Conservation (phyloP, 1,139 yeast genomes). For the Kodamaea sp. region DNA sequence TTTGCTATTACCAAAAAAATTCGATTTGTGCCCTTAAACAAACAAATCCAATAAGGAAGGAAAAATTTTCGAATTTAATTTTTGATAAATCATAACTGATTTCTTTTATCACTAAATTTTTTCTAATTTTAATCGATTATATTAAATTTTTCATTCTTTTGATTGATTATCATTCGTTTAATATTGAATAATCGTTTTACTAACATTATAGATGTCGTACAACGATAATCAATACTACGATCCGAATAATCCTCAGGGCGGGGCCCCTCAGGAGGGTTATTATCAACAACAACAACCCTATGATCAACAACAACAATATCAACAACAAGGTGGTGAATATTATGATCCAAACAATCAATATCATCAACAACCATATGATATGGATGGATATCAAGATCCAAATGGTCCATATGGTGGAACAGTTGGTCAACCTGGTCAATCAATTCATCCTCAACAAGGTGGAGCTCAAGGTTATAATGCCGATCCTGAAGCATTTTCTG, state of each 20-base stretch:
- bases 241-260: slow-evolving; percentile 36
- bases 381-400: slow-evolving; percentile 45
- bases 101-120: no score
- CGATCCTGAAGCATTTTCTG: slow-evolving; percentile 75
- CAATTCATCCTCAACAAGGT: slow-evolving; percentile 26
- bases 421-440: slow-evolving; percentile 22
- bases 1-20: neutral
- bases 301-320: slow-evolving; percentile 27
- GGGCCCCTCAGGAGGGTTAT: slow-evolving; percentile 40
- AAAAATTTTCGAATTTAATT: neutral
- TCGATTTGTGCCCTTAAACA: neutral
- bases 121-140: neutral
- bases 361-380: slow-evolving; percentile 48
- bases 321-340: slow-evolving; percentile 37
- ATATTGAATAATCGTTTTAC: slow-evolving; percentile 12
- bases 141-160: neutral
- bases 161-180: slow-evolving; percentile 1
- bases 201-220: slow-evolving; percentile 44
- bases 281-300: slow-evolving; percentile 48
- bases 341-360: slow-evolving; percentile 52
- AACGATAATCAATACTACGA: slow-evolving; percentile 50
- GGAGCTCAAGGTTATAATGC: slow-evolving; percentile 48
- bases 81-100: neutral
- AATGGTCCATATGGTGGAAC: slow-evolving; percentile 22
- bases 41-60: neutral